Conservation (phyloP, 2,329 filamentous ascomycete genomes). For the Lachnellula arida region DNA sequence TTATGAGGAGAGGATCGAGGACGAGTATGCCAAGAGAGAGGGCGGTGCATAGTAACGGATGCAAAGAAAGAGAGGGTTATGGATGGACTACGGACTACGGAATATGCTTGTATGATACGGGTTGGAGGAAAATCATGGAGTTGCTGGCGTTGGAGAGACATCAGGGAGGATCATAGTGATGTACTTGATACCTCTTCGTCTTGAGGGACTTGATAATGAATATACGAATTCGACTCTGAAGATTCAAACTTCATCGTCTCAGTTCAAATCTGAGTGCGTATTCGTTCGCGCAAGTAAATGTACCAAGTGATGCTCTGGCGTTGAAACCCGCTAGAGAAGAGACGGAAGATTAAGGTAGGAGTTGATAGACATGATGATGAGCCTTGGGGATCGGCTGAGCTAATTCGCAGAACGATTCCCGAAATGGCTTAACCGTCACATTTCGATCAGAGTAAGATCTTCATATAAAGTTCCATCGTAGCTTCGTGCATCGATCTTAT, state of each 20-base stretch:
- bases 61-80: not conserved
- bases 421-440: too few relatives aligned
- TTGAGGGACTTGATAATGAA: not conserved
- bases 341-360: too few relatives aligned
- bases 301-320: not conserved
- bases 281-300: not conserved
- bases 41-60: conserved; percentile 43
- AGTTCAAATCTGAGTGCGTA: too few relatives aligned
- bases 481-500: too few relatives aligned
- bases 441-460: not conserved
- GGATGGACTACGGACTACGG: too few relatives aligned
- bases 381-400: too few relatives aligned
- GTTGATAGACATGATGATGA: too few relatives aligned
- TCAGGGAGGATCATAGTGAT: conserved; percentile 1
- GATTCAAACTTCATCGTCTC: too few relatives aligned
- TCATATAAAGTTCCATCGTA: not conserved
- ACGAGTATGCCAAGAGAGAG: conserved; percentile 57
- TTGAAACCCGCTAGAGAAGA: too few relatives aligned
- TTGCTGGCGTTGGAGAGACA: conserved; percentile 1
- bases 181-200: conserved; percentile 4
- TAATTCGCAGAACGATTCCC: too few relatives aligned
- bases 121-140: not conserved
- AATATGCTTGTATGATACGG: not conserved
- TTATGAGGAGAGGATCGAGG: conserved; percentile 56
- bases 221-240: not conserved